phyloP scores from a whole-genome alignment of 1,284 basidiomycete species.

The Cystobasidium sp. region DNA sequence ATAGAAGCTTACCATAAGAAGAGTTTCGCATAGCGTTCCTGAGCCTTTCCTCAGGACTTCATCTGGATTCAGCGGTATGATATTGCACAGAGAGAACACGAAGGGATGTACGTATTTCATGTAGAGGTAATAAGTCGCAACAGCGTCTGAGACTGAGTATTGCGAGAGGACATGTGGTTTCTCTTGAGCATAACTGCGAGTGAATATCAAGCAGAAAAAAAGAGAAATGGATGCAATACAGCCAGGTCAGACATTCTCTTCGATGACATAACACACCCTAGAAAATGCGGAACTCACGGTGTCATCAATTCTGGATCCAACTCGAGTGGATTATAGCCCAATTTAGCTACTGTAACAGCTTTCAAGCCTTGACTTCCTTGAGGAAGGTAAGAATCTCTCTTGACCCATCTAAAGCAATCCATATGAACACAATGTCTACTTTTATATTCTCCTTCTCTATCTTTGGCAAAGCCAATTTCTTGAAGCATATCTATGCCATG shows the following conservation, averaged over 20 bases:
- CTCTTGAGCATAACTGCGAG: slow-evolving; percentile 84
- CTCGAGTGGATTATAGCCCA: slow-evolving; percentile 97
- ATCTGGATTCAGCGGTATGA: slow-evolving; percentile 95
- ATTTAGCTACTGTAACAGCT: slow-evolving; percentile 93
- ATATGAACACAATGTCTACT: slow-evolving; percentile 92
- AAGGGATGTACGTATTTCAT: slow-evolving; percentile 99
- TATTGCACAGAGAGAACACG: slow-evolving; percentile 99
- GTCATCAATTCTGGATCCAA: slow-evolving; percentile 99
- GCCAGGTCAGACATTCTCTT: not conserved
- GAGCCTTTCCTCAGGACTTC: slow-evolving; percentile 95
- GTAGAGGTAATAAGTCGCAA: slow-evolving; percentile 98
- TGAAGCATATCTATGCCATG: slow-evolving; percentile 97
- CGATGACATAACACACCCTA: not conserved
- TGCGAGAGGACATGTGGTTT: slow-evolving; percentile 93
- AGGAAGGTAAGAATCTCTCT: slow-evolving; percentile 98
- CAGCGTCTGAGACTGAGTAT: slow-evolving; percentile 99
- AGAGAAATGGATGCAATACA: not conserved
- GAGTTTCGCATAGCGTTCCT: slow-evolving; percentile 94
- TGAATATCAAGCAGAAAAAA: not conserved
- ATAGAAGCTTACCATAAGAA: slow-evolving; percentile 99
- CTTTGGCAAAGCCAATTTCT: slow-evolving; percentile 90
- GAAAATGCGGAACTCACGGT: slow-evolving; percentile 66
- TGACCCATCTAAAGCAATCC: slow-evolving; percentile 98
- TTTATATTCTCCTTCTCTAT: slow-evolving; percentile 95
- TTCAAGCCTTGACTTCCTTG: slow-evolving; percentile 99